Conservation (phyloP, 768 basidiomycete genomes). For the Mycena sanguinolenta region DNA sequence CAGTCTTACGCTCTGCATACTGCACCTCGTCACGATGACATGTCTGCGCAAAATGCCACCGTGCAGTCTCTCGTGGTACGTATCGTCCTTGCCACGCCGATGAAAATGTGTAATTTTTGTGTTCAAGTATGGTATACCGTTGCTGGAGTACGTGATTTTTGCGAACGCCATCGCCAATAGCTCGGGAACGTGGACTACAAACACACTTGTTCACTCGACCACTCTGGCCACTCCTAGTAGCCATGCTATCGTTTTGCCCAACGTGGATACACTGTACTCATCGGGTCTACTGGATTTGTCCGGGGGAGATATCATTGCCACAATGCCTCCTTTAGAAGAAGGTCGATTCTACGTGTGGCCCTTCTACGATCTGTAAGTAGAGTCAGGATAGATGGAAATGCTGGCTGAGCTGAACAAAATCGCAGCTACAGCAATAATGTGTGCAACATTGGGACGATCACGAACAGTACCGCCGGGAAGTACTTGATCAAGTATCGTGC, state of each 20-base stretch:
- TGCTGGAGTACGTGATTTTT: too few relatives aligned
- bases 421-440: constrained; percentile 22
- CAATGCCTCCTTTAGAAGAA: constrained; percentile 1
- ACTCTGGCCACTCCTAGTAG: constrained; percentile 9
- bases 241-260: constrained; percentile 18
- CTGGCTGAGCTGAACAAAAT: background rate
- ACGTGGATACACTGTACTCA: constrained; percentile 31
- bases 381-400: background rate
- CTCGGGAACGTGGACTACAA: background rate
- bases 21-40: too few relatives aligned
- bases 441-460: constrained; percentile 15
- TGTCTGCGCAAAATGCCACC: too few relatives aligned
- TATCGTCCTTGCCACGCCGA: too few relatives aligned
- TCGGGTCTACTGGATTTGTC: constrained; percentile 17
- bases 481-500: constrained; percentile 23
- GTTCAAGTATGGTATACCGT: too few relatives aligned
- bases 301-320: constrained; percentile 14
- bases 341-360: constrained; percentile 26
- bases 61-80: too few relatives aligned
- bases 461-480: constrained; percentile 22
- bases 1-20: too few relatives aligned
- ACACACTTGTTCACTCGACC: background rate
- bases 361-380: constrained; percentile 28
- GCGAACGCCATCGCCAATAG: constrained; percentile 4
- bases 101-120: too few relatives aligned